Base-by-base conservation (phyloP, 2,329 filamentous ascomycete genomes). In the Albifimbria verrucaria region DNA sequence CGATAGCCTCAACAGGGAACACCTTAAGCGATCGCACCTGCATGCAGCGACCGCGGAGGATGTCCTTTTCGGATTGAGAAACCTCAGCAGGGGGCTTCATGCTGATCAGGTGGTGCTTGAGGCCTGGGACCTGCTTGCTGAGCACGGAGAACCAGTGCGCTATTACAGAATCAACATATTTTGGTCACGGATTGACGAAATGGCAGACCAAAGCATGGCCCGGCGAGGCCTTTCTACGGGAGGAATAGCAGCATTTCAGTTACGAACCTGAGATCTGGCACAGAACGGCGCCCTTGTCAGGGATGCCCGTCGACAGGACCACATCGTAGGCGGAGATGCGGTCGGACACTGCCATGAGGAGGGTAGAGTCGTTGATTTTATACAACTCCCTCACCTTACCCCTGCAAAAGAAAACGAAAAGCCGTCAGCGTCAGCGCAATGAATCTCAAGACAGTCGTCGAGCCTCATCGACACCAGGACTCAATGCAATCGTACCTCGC, bases 271-370 rank as follows among this genome's bases (percentile, higher is more conserved):
- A 75, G 36, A 71, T 61, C 46, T 68, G 64, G 24, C 75, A 79
- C 48, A 83, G 72, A 49, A 82, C 71, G 54, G 69, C 68, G 59
- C 81, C 81, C 73, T 84, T 84, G 65, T 74, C 65, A 45, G 76
- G 74, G 49, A 81, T 75, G 58, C 76, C 76, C 63, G 94, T 97
- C 63, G 82, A 76, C 79, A 96, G 86, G 62, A 96, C 85, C 62
- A 95, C 91, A 80, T 97, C 93, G 77, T 93, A 97, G 52, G 94
- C 94, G 22, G 91, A 96, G 69, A 97, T 94, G 60, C 94, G 88
- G 75, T 97, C 92, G 15, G 90, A 89, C 22, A 90, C 88, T 52
- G 92, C 85, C 67, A 96, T 93, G 52, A 96, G 86, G 4, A 96
- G 82, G 2, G 83, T 88, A 41, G 57, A 48, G 43, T 62, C 54